phyloP scores from a whole-genome alignment of 2,329 filamentous ascomycete species.

The Fragosphaeria purpurea region DNA sequence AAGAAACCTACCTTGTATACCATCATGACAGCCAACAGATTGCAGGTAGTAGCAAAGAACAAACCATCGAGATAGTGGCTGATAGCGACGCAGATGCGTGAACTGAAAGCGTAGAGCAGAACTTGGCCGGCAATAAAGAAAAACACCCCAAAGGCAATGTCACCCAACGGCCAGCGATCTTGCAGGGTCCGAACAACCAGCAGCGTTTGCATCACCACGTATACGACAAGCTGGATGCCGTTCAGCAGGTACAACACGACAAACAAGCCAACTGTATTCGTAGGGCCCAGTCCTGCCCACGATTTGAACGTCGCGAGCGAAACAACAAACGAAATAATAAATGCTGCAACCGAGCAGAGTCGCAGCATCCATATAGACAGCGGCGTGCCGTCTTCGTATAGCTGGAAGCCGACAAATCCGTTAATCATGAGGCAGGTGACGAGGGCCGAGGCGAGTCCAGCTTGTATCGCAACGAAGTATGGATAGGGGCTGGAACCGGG shows the following conservation, averaged over 20 bases:
- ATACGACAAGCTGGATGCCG: slow-evolving; percentile 75
- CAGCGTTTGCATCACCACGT: slow-evolving; percentile 77
- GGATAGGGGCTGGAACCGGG: slow-evolving; percentile 71
- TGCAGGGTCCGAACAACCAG: slow-evolving; percentile 83
- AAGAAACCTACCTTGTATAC: slow-evolving; percentile 70
- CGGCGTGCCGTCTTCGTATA: slow-evolving; percentile 94
- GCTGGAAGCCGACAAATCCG: slow-evolving; percentile 94
- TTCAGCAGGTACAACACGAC: slow-evolving; percentile 88
- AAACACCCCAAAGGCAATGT: slow-evolving; percentile 81
- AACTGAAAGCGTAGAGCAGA: slow-evolving; percentile 81
- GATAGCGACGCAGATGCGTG: slow-evolving; percentile 70
- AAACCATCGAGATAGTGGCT: slow-evolving; percentile 91
- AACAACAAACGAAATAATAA: slow-evolving; percentile 76
- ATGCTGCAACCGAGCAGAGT: slow-evolving; percentile 67
- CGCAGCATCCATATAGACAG: slow-evolving; percentile 90
- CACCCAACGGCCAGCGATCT: slow-evolving; percentile 89
- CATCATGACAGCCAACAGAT: slow-evolving; percentile 96
- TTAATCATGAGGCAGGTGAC: slow-evolving; percentile 90
- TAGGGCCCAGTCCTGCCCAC: slow-evolving; percentile 76
- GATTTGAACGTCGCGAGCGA: slow-evolving; percentile 86
- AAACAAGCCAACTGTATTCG: slow-evolving; percentile 81
- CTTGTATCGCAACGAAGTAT: slow-evolving; percentile 85
- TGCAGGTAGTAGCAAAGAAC: slow-evolving; percentile 90
- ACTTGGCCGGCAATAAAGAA: slow-evolving; percentile 92
- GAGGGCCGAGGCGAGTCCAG: slow-evolving; percentile 73